phyloP scores from a whole-genome alignment of 805 yeast species.

The Brettanomyces nanus region DNA sequence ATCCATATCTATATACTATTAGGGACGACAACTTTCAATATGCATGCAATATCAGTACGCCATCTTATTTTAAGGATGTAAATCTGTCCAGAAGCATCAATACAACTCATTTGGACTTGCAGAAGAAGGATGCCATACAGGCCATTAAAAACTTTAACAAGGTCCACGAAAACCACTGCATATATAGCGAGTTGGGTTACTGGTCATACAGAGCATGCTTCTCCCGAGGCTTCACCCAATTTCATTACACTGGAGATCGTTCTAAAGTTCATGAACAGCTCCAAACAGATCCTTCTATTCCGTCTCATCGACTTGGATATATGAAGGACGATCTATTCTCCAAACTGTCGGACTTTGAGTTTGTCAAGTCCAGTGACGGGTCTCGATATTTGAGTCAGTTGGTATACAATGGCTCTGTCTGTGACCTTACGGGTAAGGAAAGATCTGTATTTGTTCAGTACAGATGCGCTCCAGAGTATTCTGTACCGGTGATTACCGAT shows the following conservation, averaged over 20 bases:
- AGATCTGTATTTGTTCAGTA: constrained; percentile 22
- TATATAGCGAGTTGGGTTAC: constrained; percentile 8
- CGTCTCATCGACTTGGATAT: constrained; percentile 14
- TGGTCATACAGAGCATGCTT: constrained; percentile 14
- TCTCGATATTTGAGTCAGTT: constrained; percentile 21
- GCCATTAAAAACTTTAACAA: constrained; percentile 10
- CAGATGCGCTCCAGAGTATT: constrained; percentile 16
- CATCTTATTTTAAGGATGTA: neutral
- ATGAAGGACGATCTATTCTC: constrained; percentile 9
- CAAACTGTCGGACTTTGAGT: constrained; percentile 17
- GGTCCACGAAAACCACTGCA: constrained; percentile 1
- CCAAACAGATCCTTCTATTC: constrained; percentile 6
- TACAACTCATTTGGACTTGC: constrained; percentile 6
- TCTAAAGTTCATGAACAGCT: constrained; percentile 1
- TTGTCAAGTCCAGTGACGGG: constrained; percentile 17
- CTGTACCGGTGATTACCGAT: constrained; percentile 12
- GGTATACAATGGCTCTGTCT: constrained; percentile 22
- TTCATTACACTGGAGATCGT: constrained; percentile 7
- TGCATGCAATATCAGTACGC: constrained; percentile 6
- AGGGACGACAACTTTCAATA: constrained; percentile 2
- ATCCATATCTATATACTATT: constrained; percentile 1
- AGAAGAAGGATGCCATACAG: constrained; percentile 14
- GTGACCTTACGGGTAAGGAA: constrained; percentile 27
- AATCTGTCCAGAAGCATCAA: neutral
- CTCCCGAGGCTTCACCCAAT: constrained; percentile 8